A percentile compares a stretch with the other conserved stretches of the same genome.
Conservation (phyloP, 306 rosid species). For the Inga laurina region DNA sequence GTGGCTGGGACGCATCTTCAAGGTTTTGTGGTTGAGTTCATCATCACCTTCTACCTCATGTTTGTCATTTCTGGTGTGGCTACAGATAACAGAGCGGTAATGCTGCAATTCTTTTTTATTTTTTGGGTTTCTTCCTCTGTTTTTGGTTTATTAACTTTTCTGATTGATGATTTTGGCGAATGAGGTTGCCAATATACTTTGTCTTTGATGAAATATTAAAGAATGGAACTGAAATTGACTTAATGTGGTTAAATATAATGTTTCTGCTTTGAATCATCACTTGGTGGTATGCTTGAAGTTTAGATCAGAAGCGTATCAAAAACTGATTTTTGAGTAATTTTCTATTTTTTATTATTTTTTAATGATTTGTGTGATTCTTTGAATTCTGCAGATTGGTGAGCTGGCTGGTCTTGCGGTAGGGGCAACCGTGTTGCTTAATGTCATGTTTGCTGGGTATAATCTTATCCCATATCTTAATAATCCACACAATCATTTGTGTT, state of each 20-base stretch:
- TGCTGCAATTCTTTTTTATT: background rate
- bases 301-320: slow-evolving; percentile 26
- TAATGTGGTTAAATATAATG: slow-evolving; percentile 11
- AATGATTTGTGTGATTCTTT: background rate
- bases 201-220: background rate
- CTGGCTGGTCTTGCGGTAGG: slow-evolving; percentile 92
- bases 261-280: slow-evolving; percentile 4
- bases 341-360: background rate
- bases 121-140: background rate
- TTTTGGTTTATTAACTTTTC: background rate
- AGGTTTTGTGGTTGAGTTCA: slow-evolving; percentile 72
- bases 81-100: slow-evolving; percentile 88
- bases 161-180: background rate
- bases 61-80: slow-evolving; percentile 81
- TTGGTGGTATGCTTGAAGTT: slow-evolving; percentile 26
- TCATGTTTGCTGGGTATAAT: slow-evolving; percentile 69
- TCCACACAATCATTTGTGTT: background rate
- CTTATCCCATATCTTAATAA: background rate
- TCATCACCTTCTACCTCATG: slow-evolving; percentile 87
- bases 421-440: slow-evolving; percentile 74
- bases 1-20: slow-evolving; percentile 58
- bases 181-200: background rate
- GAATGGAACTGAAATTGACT: slow-evolving; percentile 33
- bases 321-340: background rate
- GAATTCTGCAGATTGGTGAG: slow-evolving; percentile 69